These are phyloP conservation scores for sorghum (Sorghum bicolor) DNA, from an alignment of 176 grass and related monocot genomes.

Conservation along the genomic window DNA sequence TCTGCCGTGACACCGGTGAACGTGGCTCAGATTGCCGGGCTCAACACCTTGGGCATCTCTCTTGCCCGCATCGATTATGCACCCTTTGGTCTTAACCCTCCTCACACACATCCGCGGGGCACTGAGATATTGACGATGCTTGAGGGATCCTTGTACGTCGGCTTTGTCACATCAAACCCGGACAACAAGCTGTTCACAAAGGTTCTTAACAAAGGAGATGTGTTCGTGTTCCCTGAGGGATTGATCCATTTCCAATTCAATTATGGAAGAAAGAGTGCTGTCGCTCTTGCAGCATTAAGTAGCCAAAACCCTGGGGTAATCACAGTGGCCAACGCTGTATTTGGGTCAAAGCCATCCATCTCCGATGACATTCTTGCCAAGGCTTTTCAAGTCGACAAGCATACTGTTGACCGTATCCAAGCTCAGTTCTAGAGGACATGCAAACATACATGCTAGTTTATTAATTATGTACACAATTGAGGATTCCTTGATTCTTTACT, in stretches of 20 bases:
- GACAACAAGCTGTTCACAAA: not conserved
- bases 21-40: too few species aligned
- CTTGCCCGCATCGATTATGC: not conserved
- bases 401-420: not conserved
- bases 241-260: not conserved
- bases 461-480: not conserved
- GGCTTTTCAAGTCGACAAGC: not conserved
- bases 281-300: not conserved
- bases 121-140: not conserved
- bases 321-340: not conserved
- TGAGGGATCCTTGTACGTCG: not conserved
- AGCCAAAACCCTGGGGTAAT: not conserved
- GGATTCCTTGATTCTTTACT: not conserved
- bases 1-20: too few species aligned
- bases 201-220: not conserved
- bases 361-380: not conserved
- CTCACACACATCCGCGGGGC: not conserved
- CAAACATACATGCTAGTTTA: not conserved
- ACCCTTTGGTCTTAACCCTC: not conserved
- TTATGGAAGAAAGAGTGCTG: not conserved
- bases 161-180: not conserved
- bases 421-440: not conserved
- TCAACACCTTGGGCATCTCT: not conserved
- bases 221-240: not conserved
- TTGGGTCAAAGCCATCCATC: not conserved